phyloP scores from a whole-genome alignment of 345 rosid genomes.

The Hibiscus trionum region DNA sequence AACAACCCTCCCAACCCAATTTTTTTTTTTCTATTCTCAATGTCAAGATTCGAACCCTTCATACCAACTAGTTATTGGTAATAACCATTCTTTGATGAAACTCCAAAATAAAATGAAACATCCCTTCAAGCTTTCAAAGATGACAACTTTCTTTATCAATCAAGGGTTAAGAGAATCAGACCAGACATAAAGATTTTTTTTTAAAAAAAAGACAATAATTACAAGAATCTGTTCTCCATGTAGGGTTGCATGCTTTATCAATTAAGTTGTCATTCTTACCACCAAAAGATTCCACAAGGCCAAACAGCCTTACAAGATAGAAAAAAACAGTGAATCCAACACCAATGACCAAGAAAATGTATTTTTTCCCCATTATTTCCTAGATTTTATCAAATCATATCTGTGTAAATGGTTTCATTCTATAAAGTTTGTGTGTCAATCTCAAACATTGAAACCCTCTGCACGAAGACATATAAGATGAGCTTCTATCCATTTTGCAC shows the following conservation, averaged over 20 bases:
- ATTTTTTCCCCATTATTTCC: constrained; percentile 19
- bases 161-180: not conserved
- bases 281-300: not conserved
- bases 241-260: not conserved
- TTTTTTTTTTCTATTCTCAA: no score
- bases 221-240: not conserved
- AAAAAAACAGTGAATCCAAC: not conserved
- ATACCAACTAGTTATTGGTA: no score
- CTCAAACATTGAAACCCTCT: constrained; percentile 82
- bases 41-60: no score
- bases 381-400: not conserved
- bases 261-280: not conserved
- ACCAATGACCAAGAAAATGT: constrained; percentile 1
- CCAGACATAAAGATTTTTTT: not conserved
- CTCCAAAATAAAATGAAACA: not conserved
- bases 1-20: no score
- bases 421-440: constrained; percentile 14
- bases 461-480: constrained; percentile 77
- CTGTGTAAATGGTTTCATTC: constrained; percentile 3
- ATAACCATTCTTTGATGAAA: not conserved
- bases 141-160: no score
- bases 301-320: not conserved
- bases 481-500: constrained; percentile 39
- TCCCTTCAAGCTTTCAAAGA: no score
- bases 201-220: no score